Percentiles rank a stretch among this genome's conserved stretches.
These are phyloP conservation scores for Fusarium verrucosum DNA, from an alignment of 2,329 filamentous ascomycete genomes.

Conservation along the genomic window DNA sequence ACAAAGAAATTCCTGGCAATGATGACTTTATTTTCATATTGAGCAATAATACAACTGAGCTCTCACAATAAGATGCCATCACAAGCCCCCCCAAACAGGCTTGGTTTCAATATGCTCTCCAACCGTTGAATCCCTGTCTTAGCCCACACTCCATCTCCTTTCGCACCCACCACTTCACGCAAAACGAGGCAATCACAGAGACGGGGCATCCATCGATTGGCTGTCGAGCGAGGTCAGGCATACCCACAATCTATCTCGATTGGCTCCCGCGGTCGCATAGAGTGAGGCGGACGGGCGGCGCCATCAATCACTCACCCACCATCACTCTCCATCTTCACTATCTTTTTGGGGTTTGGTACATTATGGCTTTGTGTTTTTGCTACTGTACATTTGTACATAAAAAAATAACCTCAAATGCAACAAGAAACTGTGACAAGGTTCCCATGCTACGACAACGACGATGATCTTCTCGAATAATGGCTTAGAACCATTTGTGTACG, in stretches of 20 bases:
- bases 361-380: neutral
- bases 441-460: conserved; percentile 2
- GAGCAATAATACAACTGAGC: conserved; percentile 4
- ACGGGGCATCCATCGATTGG: conserved; percentile 43
- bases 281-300: conserved; percentile 45
- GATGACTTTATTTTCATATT: conserved; percentile 9
- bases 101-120: conserved; percentile 15
- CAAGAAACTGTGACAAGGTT: conserved; percentile 8
- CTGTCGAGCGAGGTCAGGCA: conserved; percentile 34
- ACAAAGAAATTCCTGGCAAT: neutral
- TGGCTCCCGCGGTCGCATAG: conserved; percentile 39
- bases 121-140: conserved; percentile 29
- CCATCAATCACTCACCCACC: conserved; percentile 8
- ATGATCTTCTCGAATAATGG: conserved; percentile 20
- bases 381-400: too few relatives aligned
- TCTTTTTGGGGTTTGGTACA: conserved; percentile 15
- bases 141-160: conserved; percentile 34
- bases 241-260: conserved; percentile 38
- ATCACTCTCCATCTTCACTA: conserved; percentile 1
- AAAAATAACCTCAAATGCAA: conserved; percentile 32
- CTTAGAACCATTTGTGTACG: conserved; percentile 3
- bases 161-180: conserved; percentile 34
- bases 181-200: conserved; percentile 45
- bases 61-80: conserved; percentile 28
- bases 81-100: conserved; percentile 17